Base-by-base conservation (phyloP, 768 basidiomycete genomes). In the Pleurotus salmoneostramineus region DNA sequence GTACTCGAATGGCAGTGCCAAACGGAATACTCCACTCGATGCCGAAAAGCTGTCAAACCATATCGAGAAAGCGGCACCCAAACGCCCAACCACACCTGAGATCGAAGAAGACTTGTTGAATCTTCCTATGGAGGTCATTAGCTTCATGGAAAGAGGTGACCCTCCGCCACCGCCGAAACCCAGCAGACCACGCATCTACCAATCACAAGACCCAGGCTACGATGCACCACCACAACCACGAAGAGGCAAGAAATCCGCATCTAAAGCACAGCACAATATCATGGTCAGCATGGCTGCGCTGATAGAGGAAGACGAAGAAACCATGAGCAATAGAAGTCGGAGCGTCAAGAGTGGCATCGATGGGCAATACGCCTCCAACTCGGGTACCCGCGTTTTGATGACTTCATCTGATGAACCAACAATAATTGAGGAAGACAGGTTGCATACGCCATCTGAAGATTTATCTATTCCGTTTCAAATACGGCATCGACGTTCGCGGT, bases 281-380 rank as follows among this genome's bases (percentile, higher is more conserved):
- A 78, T 80, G 71, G 69, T 76, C 63, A 80, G 76, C 56, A 84
- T 84, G 83, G 66, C 79, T 14, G 76, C 78, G 8, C 64, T 84
- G 1, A 69, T 83, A 12, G 82, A 83, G 62, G 81, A 80, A 58
- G 81, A 84, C 52, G 83, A 84, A 58, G 72, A 55, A 12, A 78
- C 57, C 31, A 55, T 21, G 73, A 74, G 50, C 48, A 59, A 55
- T 6, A 54, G 60, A 43, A 51, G 50, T 35, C 50, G 50, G 50
- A 55, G 52, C 32, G 43, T 55, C 52, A 55, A 31, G 17, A 51
- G 27, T 21, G 50, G 50, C 14, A 32, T 11, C 15, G 50, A 51
- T 6, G 48, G 48, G 48, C 48, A 31, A 27, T 50, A 50, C 48
- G 14, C 48, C 21, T 37, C 15, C 11, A 45, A 51, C 27, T 15